Base-by-base conservation (phyloP, 2,329 filamentous ascomycete genomes). In the Aspergillus hiratsukae region DNA sequence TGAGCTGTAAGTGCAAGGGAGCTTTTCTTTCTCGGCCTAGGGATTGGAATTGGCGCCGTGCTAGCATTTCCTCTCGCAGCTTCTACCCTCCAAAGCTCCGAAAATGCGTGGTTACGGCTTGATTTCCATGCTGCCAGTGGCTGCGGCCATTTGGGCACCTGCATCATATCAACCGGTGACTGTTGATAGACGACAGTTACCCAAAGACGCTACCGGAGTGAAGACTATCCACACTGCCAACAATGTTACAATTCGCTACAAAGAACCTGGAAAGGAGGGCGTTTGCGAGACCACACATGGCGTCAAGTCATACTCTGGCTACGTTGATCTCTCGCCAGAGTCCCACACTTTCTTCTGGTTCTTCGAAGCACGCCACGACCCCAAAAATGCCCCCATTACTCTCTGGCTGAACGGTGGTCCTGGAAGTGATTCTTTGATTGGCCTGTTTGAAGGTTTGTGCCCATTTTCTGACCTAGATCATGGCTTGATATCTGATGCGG, bases 231-330 rank as follows among this genome's bases (percentile, higher is more conserved):
- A 64, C 49, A 74, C 72, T 17, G 70, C 74, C 3, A 75, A 72
- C 55, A 78, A 78, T 54, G 72, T 82, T 58, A 78, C 77, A 25
- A 82, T 85, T 55, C 80, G 82, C 19, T 85, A 83, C 68, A 85
- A 85, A 67, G 73, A 84, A 66, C 81, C 77, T 3, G 81, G 81
- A 3, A 82, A 70, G 52, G 68, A 72, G 43, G 72, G 69, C 4
- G 64, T 83, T 55, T 84, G 82, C 61, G 82, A 85, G 69, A 76
- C 80, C 3, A 80, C 81, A 19, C 80, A 80, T 1, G 76, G 78
- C 28, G 81, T 84, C 21, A 83, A 83, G 61, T 81, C 78, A 28
- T 84, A 79, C 62, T 78, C 80, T 1, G 81, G 82, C 23, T 84
- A 84, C 61, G 77, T 81, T 11, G 81, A 83, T 62, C 74, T 83